A percentile compares a stretch with the other conserved stretches of the same genome.
Conservation (phyloP, 345 rosid genomes). For the Eutrema japonicum region DNA sequence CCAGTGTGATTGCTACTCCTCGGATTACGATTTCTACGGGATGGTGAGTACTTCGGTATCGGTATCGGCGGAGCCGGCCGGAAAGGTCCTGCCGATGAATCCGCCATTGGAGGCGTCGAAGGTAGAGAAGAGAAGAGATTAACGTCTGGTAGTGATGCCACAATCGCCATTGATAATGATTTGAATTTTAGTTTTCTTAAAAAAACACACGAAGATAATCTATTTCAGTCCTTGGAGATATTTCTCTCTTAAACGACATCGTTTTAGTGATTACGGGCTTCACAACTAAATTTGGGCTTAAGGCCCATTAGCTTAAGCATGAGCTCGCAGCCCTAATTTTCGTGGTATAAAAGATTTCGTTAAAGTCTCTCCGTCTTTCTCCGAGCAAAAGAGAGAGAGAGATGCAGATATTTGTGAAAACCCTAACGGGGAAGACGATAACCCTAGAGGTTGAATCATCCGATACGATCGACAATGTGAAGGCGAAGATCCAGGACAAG, state of each 20-base stretch:
- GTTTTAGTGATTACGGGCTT: background rate
- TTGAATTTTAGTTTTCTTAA: background rate
- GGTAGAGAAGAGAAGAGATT: conserved; percentile 85
- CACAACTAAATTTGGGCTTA: background rate
- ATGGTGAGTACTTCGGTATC: conserved; percentile 71
- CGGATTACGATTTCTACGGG: conserved; percentile 45
- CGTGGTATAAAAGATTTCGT: conserved; percentile 5
- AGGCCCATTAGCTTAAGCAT: conserved; percentile 17
- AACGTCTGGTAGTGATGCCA: conserved; percentile 60
- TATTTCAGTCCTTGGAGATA: conserved; percentile 1
- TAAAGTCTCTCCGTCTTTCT: background rate
- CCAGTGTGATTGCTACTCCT: conserved; percentile 14
- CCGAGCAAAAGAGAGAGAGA: background rate
- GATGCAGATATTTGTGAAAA: conserved; percentile 80
- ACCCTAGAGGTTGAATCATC: conserved; percentile 72
- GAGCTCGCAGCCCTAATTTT: conserved; percentile 26
- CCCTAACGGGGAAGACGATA: conserved; percentile 75
- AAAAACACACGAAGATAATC: background rate
- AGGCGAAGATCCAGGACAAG: conserved; percentile 74
- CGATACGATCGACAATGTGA: conserved; percentile 70
- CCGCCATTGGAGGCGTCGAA: conserved; percentile 51
- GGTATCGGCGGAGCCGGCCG: conserved; percentile 66
- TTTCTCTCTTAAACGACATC: conserved; percentile 2
- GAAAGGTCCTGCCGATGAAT: conserved; percentile 37
- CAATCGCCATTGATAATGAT: conserved; percentile 54